phyloP scores from a whole-genome alignment of 805 yeast species.

The Torulaspora gathmanii region DNA sequence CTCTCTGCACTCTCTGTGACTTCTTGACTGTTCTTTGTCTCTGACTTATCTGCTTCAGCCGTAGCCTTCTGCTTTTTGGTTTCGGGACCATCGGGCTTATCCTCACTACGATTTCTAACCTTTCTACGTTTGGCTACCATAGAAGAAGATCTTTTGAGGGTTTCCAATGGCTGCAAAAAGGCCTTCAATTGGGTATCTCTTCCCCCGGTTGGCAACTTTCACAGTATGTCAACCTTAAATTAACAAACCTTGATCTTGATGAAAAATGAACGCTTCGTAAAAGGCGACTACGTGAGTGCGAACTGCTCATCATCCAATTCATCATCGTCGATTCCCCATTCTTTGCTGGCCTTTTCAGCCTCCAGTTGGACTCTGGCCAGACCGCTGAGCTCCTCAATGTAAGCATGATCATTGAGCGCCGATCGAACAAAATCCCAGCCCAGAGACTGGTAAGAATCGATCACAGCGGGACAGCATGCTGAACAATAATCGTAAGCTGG shows the following conservation, averaged over 20 bases:
- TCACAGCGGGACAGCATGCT: constrained; percentile 69
- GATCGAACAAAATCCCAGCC: constrained; percentile 80
- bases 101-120: constrained; percentile 11
- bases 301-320: constrained; percentile 21
- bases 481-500: constrained; percentile 77
- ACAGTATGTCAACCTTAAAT: background rate
- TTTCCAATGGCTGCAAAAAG: background rate
- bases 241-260: background rate
- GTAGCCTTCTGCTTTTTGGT: constrained; percentile 17
- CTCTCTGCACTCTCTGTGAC: background rate
- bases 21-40: constrained; percentile 13
- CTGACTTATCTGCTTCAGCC: constrained; percentile 17
- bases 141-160: background rate
- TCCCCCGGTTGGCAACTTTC: too few species aligned
- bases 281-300: constrained; percentile 1
- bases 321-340: constrained; percentile 27
- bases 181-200: background rate
- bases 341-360: constrained; percentile 36
- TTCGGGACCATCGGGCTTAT: constrained; percentile 11
- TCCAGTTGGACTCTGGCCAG: constrained; percentile 64
- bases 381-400: constrained; percentile 77
- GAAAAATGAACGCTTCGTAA: constrained; percentile 3
- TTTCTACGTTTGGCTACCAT: constrained; percentile 17
- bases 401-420: constrained; percentile 63
- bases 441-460: constrained; percentile 44